Conservation (phyloP, 2,329 filamentous ascomycete genomes). For the Calycina herbarum region DNA sequence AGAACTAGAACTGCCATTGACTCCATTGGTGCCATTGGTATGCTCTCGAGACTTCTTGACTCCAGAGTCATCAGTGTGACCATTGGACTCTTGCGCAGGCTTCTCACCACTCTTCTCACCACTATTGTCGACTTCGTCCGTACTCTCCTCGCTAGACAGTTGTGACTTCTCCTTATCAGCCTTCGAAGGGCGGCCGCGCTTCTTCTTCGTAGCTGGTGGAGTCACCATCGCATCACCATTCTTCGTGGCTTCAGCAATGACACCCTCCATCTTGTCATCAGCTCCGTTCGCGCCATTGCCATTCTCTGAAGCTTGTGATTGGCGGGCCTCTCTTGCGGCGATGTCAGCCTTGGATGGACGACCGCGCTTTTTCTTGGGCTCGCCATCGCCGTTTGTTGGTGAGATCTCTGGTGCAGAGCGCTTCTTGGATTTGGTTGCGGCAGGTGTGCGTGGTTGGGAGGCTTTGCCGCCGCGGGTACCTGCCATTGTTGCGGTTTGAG, state of each 20-base stretch:
- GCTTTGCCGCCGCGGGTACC: neutral
- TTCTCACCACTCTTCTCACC: conserved; percentile 8
- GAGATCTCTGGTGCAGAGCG: neutral
- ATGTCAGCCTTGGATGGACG: conserved; percentile 9
- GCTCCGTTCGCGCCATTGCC: conserved; percentile 10
- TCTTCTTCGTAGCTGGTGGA: neutral
- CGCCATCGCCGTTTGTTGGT: neutral
- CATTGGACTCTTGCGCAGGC: neutral
- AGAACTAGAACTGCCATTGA: too few species aligned
- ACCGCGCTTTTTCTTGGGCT: conserved; percentile 9
- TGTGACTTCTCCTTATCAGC: neutral
- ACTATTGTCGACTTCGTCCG: neutral
- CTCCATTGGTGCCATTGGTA: neutral
- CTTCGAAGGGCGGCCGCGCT: neutral
- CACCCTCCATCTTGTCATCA: conserved; percentile 1
- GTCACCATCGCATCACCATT: neutral
- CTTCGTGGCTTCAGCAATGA: conserved; percentile 29
- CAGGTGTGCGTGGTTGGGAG: neutral
- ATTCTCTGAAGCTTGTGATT: conserved; percentile 7
- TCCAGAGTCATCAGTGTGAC: neutral
- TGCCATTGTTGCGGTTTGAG: neutral
- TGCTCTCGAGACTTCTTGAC: neutral
- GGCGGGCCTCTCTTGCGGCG: neutral
- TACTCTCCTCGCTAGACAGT: neutral
- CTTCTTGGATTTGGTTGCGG: neutral